phyloP scores from a whole-genome alignment of 768 basidiomycete genomes.

The Polyporus arcularius region DNA sequence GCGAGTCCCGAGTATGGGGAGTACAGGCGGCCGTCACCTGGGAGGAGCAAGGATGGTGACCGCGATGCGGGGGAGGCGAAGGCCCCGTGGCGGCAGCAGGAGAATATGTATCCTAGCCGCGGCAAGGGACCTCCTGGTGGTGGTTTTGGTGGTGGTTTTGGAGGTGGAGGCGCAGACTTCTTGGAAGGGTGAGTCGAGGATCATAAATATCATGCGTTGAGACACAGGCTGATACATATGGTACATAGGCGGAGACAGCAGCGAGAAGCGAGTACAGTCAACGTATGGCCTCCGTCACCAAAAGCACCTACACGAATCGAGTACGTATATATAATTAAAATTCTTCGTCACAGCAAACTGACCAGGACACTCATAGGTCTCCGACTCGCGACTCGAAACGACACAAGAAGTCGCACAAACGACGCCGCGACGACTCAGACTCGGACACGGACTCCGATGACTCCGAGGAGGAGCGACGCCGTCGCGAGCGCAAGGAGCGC shows the following conservation, averaged over 20 bases:
- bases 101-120: slow-evolving; percentile 59
- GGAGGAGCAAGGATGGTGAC: slow-evolving; percentile 17
- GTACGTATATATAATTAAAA: slow-evolving; percentile 39
- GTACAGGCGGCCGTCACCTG: slow-evolving; percentile 35
- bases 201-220: not conserved
- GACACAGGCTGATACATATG: slow-evolving; percentile 1
- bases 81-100: slow-evolving; percentile 48
- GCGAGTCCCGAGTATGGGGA: slow-evolving; percentile 37
- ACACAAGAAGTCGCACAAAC: slow-evolving; percentile 57
- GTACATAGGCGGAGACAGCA: slow-evolving; percentile 65
- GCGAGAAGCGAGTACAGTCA: slow-evolving; percentile 54
- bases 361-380: slow-evolving; percentile 42
- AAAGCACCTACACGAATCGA: slow-evolving; percentile 56
- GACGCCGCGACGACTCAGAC: slow-evolving; percentile 51
- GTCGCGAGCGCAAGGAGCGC: slow-evolving; percentile 60
- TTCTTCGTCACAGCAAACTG: not conserved
- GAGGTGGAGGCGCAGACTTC: slow-evolving; percentile 52
- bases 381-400: slow-evolving; percentile 53
- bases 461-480: slow-evolving; percentile 59
- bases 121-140: slow-evolving; percentile 32
- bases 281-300: slow-evolving; percentile 85
- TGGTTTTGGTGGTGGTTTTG: slow-evolving; percentile 37
- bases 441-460: slow-evolving; percentile 43
- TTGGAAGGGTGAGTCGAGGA: slow-evolving; percentile 61
- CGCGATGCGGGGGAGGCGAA: slow-evolving; percentile 28